These are phyloP conservation scores for Kodamaea restingae DNA, from an alignment of 805 yeast species.

Conservation along the genomic window DNA sequence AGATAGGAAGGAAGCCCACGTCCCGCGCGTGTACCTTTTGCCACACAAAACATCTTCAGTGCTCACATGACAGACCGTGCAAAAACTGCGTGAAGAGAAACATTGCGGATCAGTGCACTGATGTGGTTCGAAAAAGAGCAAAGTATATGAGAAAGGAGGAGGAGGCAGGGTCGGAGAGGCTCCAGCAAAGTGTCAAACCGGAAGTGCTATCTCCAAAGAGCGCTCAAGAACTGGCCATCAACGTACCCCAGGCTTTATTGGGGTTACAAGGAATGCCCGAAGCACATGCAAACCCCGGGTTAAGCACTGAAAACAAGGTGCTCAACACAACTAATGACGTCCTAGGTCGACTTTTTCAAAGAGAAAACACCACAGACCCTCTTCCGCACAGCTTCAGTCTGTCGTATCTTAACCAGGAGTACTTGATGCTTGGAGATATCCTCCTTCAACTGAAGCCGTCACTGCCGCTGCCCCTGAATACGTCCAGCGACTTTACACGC, in stretches of 20 bases:
- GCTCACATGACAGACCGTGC: slow-evolving; percentile 68
- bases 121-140: slow-evolving; percentile 53
- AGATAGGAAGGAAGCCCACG: slow-evolving; percentile 55
- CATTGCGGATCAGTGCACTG: slow-evolving; percentile 51
- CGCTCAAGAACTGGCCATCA: neutral
- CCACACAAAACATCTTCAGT: slow-evolving; percentile 69
- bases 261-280: neutral
- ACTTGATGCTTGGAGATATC: slow-evolving; percentile 49
- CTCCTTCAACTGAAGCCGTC: slow-evolving; percentile 38
- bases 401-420: slow-evolving; percentile 48
- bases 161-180: neutral
- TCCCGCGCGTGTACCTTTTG: slow-evolving; percentile 70
- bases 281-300: neutral
- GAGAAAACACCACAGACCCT: slow-evolving; percentile 8
- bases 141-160: slow-evolving; percentile 26
- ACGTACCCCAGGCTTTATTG: neutral
- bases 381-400: slow-evolving; percentile 30
- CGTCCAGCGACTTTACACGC: slow-evolving; percentile 15
- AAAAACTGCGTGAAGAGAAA: slow-evolving; percentile 64
- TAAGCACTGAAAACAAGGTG: slow-evolving; percentile 11
- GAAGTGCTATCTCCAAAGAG: neutral
- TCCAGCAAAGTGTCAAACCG: neutral
- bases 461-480: slow-evolving; percentile 37
- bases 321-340: slow-evolving; percentile 17
- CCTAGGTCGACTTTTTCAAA: slow-evolving; percentile 9